Conservation (phyloP, 1,139 yeast species). For the Nakaseomyces nivariensis region DNA sequence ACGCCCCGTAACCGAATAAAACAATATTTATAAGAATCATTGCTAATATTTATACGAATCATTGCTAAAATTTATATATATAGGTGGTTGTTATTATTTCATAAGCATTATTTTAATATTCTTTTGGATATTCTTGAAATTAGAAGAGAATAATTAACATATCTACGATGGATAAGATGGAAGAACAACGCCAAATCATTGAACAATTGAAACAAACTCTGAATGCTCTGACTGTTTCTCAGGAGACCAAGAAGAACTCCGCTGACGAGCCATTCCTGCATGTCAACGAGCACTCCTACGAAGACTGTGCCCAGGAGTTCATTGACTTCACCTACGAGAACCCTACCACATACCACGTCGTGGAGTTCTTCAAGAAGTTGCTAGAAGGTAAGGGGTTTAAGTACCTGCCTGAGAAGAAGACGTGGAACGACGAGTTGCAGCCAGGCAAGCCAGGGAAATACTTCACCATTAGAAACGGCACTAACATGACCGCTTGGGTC, state of each 20-base stretch:
- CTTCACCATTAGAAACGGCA: slow-evolving; percentile 48
- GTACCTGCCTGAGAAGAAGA: slow-evolving; percentile 42
- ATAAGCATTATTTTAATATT: no score
- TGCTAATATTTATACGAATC: no score
- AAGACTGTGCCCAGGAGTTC: slow-evolving; percentile 39
- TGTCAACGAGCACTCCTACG: slow-evolving; percentile 25
- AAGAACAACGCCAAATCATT: slow-evolving; percentile 17
- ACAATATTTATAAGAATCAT: no score
- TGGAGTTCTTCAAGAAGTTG: slow-evolving; percentile 35
- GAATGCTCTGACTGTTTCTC: slow-evolving; percentile 12
- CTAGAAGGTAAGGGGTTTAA: slow-evolving; percentile 43
- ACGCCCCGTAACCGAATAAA: no score
- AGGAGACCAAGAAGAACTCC: neutral
- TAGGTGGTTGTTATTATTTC: neutral
- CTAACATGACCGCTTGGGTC: slow-evolving; percentile 46
- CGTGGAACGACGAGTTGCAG: slow-evolving; percentile 32
- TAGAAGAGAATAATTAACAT: no score
- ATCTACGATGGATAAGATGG: slow-evolving; percentile 6
- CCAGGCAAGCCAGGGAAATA: slow-evolving; percentile 34
- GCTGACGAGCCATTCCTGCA: slow-evolving; percentile 1
- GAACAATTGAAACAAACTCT: slow-evolving; percentile 24
- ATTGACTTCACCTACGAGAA: slow-evolving; percentile 48
- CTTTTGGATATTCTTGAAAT: neutral
- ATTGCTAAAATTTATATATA: no score
- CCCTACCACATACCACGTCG: slow-evolving; percentile 58